phyloP scores from a whole-genome alignment of 2,329 filamentous ascomycete species.

The Fusarium redolens region DNA sequence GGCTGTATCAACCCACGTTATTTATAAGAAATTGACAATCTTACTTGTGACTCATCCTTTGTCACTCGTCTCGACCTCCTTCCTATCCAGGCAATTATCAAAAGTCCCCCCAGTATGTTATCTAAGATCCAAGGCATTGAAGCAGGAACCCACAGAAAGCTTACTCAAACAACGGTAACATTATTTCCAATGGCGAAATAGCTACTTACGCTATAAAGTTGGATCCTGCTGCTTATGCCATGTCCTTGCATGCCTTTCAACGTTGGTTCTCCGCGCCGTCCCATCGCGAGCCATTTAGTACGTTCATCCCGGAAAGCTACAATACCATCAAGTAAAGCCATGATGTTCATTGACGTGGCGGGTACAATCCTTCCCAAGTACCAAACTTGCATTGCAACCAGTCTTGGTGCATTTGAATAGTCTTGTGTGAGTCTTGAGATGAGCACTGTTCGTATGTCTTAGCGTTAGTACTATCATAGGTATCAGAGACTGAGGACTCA shows the following conservation, averaged over 20 bases:
- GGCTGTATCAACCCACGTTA: neutral
- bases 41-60: neutral
- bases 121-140: too few relatives aligned
- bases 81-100: neutral
- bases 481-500: neutral
- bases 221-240: neutral
- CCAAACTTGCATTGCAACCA: neutral
- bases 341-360: neutral
- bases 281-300: neutral
- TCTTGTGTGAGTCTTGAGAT: neutral
- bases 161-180: too few relatives aligned
- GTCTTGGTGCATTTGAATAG: neutral
- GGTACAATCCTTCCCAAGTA: neutral
- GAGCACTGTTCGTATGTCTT: neutral
- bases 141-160: too few relatives aligned
- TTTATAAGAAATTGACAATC: neutral
- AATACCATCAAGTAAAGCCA: neutral
- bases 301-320: neutral
- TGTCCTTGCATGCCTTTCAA: neutral
- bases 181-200: neutral
- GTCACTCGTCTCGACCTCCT: neutral
- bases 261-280: neutral
- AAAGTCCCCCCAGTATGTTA: too few relatives aligned
- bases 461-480: fast-evolving
- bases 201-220: neutral